Conservation (phyloP, 225 moss, liverwort and hornwort genomes). For the Pleurozium schreberi region DNA sequence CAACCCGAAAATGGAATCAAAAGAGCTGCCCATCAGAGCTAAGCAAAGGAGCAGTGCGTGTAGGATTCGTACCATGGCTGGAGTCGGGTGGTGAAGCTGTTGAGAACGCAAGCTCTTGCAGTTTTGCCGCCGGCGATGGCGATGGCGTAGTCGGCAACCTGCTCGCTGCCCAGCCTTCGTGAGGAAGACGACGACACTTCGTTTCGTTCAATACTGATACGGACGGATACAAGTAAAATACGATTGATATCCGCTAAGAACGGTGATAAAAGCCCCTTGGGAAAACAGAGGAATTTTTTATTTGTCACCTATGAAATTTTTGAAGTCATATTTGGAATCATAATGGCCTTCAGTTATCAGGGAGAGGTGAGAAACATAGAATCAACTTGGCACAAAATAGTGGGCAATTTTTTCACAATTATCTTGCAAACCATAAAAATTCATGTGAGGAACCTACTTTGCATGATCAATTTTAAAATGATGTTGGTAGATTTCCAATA, state of each 20-base stretch:
- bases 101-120: background rate
- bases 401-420: too few relatives aligned
- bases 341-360: too few relatives aligned
- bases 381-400: too few relatives aligned
- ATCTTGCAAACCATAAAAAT: too few relatives aligned
- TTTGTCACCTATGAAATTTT: too few relatives aligned
- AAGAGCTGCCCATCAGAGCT: background rate
- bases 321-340: too few relatives aligned
- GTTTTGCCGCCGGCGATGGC: background rate
- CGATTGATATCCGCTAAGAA: background rate
- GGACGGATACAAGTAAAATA: background rate
- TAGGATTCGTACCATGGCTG: conserved; percentile 9
- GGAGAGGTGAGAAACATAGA: too few relatives aligned
- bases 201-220: background rate
- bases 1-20: background rate
- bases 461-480: too few relatives aligned
- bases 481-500: too few relatives aligned
- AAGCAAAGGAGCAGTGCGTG: background rate
- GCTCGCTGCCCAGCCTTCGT: background rate
- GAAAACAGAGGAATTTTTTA: too few relatives aligned
- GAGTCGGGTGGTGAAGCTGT: background rate
- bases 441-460: too few relatives aligned
- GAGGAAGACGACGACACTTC: background rate
- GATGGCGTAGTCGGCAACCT: background rate
- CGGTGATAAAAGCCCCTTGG: too few relatives aligned